A percentile compares a stretch with the other conserved stretches of the same genome.
phyloP scores from a whole-genome alignment of 352 stramenopile genomes.

The Phytophthora fragariaefolia region DNA sequence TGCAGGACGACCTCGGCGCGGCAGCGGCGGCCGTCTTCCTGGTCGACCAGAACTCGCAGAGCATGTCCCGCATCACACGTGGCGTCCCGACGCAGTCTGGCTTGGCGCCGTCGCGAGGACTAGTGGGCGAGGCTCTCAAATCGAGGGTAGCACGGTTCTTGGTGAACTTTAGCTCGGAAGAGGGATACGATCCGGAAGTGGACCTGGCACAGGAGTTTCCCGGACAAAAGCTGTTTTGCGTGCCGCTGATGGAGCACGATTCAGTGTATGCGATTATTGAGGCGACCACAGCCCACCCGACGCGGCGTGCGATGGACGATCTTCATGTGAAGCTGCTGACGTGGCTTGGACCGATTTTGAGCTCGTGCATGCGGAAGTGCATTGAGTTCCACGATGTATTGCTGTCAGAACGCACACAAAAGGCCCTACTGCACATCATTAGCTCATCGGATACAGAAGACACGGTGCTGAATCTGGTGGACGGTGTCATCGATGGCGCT shows the following conservation, averaged over 20 bases:
- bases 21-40: constrained; percentile 70
- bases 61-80: constrained; percentile 77
- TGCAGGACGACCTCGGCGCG: constrained; percentile 61
- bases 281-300: constrained; percentile 52
- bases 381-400: constrained; percentile 88
- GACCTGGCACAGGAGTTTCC: constrained; percentile 66
- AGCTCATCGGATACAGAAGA: constrained; percentile 85
- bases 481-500: constrained; percentile 80
- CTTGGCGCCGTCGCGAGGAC: constrained; percentile 52
- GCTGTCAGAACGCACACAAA: constrained; percentile 84
- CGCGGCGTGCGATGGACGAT: constrained; percentile 56
- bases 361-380: constrained; percentile 85
- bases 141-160: constrained; percentile 42
- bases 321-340: constrained; percentile 79
- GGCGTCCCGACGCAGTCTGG: constrained; percentile 55
- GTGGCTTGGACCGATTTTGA: constrained; percentile 83
- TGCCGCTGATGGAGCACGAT: constrained; percentile 74
- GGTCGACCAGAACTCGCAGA: constrained; percentile 75
- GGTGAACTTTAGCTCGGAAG: constrained; percentile 54
- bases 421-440: constrained; percentile 86
- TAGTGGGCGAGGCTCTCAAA: constrained; percentile 57
- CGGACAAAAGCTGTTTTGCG: constrained; percentile 74
- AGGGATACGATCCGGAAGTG: constrained; percentile 67
- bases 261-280: constrained; percentile 84
- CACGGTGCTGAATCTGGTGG: constrained; percentile 86